These are phyloP conservation scores for Aspergillus egyptiacus DNA, from an alignment of 495 filamentous ascomycete genomes.

Conservation along the genomic window DNA sequence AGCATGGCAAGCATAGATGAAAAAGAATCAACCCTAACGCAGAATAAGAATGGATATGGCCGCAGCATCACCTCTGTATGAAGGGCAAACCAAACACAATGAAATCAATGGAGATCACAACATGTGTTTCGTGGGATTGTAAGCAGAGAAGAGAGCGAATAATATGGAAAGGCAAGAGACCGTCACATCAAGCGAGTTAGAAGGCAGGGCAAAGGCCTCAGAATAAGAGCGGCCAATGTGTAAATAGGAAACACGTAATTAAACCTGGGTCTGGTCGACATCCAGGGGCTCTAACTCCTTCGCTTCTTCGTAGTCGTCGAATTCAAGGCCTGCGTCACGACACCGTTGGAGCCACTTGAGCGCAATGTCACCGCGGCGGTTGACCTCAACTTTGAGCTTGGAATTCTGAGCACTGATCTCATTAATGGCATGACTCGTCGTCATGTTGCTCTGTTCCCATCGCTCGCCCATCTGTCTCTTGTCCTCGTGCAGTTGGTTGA, in stretches of 20 bases:
- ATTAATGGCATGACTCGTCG: conserved; percentile 88
- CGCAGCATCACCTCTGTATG: conserved; percentile 2
- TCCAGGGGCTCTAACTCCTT: conserved; percentile 39
- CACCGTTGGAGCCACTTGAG: conserved; percentile 79
- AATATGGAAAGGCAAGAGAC: conserved; percentile 4
- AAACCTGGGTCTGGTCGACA: conserved; percentile 31
- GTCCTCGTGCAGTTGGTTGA: conserved; percentile 88
- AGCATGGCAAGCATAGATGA: too few relatives aligned
- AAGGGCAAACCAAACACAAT: not conserved
- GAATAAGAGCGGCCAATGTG: conserved; percentile 5
- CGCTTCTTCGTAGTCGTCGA: conserved; percentile 43
- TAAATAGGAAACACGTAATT: conserved; percentile 2
- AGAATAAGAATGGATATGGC: not conserved
- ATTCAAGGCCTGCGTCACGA: conserved; percentile 64
- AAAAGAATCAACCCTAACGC: conserved; percentile 8
- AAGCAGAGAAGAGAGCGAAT: not conserved
- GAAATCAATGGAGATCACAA: conserved; percentile 4
- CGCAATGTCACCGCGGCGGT: conserved; percentile 43
- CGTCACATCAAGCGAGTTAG: conserved; percentile 7
- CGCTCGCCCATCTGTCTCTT: conserved; percentile 90
- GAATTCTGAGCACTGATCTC: conserved; percentile 86
- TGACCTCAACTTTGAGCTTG: conserved; percentile 78
- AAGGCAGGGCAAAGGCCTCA: not conserved
- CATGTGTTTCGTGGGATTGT: not conserved
- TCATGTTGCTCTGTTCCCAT: conserved; percentile 93